Percentiles rank a stretch among this genome's conserved stretches.
These are phyloP conservation scores for Leccinum aurantiacum DNA, from an alignment of 768 basidiomycete species.

Conservation along the genomic window DNA sequence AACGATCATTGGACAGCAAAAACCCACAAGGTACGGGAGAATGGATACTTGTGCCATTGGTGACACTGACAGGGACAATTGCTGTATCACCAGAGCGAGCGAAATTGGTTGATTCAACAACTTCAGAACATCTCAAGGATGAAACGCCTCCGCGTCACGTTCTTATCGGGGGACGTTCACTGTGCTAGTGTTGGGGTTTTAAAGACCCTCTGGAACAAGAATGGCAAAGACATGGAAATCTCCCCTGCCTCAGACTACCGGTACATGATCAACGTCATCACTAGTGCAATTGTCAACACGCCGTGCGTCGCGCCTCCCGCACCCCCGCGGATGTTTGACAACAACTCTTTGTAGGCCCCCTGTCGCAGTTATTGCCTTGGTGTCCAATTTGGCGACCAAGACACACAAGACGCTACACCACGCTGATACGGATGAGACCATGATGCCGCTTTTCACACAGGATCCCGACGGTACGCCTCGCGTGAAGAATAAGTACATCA, in stretches of 20 bases:
- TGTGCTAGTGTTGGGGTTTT: constrained; percentile 81
- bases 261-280: constrained; percentile 89
- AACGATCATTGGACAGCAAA: constrained; percentile 94
- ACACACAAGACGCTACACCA: constrained; percentile 85
- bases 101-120: constrained; percentile 83
- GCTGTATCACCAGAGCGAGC: constrained; percentile 62
- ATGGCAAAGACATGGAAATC: constrained; percentile 36
- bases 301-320: constrained; percentile 54
- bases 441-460: constrained; percentile 74
- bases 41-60: neutral
- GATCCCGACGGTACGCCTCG: constrained; percentile 77
- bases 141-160: constrained; percentile 72
- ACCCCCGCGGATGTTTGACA: neutral
- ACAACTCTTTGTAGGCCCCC: constrained; percentile 48
- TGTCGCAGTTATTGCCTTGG: constrained; percentile 70
- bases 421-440: constrained; percentile 80
- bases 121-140: constrained; percentile 69
- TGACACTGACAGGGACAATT: neutral
- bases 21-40: constrained; percentile 59
- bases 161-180: constrained; percentile 93
- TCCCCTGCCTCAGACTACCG: constrained; percentile 64
- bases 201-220: constrained; percentile 62
- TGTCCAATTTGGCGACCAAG: constrained; percentile 76
- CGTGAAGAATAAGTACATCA: constrained; percentile 72
- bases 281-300: constrained; percentile 96